phyloP scores from a whole-genome alignment of 2,329 filamentous ascomycete species.

The Pyrenophora teres region DNA sequence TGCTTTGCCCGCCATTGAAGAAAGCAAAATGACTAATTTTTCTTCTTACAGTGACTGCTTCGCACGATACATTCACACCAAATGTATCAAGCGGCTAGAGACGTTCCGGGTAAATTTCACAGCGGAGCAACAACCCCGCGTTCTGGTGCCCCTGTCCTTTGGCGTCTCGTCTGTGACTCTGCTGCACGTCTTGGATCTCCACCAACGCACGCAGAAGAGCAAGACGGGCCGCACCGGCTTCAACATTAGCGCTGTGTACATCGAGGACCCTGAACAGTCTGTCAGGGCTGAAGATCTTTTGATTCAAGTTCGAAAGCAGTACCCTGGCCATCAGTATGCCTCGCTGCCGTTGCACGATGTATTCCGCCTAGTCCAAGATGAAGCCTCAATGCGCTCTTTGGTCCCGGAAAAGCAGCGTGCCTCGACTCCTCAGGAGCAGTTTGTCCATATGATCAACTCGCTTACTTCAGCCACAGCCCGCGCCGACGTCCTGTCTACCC shows the following conservation, averaged over 20 bases:
- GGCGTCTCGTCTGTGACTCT: conserved; percentile 80
- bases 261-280: conserved; percentile 48
- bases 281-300: conserved; percentile 16
- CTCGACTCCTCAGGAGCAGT: conserved; percentile 27
- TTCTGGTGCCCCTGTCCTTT: conserved; percentile 81
- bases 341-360: conserved; percentile 67
- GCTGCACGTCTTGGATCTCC: conserved; percentile 73
- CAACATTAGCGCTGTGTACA: conserved; percentile 62
- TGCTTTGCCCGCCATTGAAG: conserved; percentile 9
- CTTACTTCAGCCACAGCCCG: conserved; percentile 76
- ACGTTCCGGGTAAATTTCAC: conserved; percentile 61
- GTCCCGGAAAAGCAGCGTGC: conserved; percentile 10
- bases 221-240: conserved; percentile 70
- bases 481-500: conserved; percentile 71
- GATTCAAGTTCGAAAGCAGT: conserved; percentile 58
- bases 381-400: conserved; percentile 29
- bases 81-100: conserved; percentile 78
- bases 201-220: conserved; percentile 67
- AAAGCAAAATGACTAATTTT: conserved; percentile 20
- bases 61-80: conserved; percentile 74
- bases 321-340: conserved; percentile 69
- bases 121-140: conserved; percentile 54
- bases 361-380: conserved; percentile 28
- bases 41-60: conserved; percentile 69
- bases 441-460: conserved; percentile 61